Evolutionary conservation across 495 filamentous ascomycete genomes (phyloP).

Genomic region (Xylaria castorea): DNA sequence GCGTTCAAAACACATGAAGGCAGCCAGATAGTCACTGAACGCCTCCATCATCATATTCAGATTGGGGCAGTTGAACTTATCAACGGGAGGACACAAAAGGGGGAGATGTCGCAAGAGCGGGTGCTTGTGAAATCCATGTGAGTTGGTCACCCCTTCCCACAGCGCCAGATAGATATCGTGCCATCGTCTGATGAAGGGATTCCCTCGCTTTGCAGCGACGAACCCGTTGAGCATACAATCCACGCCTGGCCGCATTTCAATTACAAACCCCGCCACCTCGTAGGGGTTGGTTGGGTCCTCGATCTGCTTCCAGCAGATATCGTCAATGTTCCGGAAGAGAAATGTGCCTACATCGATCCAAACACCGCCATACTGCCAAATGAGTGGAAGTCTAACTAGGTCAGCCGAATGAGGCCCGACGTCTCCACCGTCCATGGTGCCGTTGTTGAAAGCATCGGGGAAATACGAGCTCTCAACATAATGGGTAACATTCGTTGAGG

Average conservation of each 20-base stretch:
- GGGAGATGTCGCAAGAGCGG: conserved; percentile 46
- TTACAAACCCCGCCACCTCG: conserved; percentile 42
- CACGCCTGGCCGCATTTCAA: conserved; percentile 36
- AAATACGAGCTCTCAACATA: conserved; percentile 43
- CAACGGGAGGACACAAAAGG: conserved; percentile 31
- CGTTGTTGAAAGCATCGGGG: conserved; percentile 43
- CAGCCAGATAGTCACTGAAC: conserved; percentile 41
- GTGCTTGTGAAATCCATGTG: conserved; percentile 40
- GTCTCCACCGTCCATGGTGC: conserved; percentile 45
- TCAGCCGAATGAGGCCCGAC: conserved; percentile 45
- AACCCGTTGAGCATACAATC: conserved; percentile 50
- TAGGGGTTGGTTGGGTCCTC: conserved; percentile 46
- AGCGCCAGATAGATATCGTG: conserved; percentile 44
- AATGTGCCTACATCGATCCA: conserved; percentile 50
- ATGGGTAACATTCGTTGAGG: conserved; percentile 33
- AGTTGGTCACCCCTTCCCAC: conserved; percentile 45
- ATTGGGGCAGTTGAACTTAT: conserved; percentile 34
- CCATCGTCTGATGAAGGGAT: conserved; percentile 50
- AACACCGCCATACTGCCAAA: conserved; percentile 48
- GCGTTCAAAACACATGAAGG: conserved; percentile 40
- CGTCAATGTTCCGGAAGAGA: conserved; percentile 49
- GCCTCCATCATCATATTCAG: conserved; percentile 34
- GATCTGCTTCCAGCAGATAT: conserved; percentile 52
- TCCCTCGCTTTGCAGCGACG: conserved; percentile 44
- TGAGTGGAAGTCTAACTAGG: conserved; percentile 45